These are phyloP conservation scores for Manihot esculenta DNA, from an alignment of 441 rosid species.

Conservation along the genomic window DNA sequence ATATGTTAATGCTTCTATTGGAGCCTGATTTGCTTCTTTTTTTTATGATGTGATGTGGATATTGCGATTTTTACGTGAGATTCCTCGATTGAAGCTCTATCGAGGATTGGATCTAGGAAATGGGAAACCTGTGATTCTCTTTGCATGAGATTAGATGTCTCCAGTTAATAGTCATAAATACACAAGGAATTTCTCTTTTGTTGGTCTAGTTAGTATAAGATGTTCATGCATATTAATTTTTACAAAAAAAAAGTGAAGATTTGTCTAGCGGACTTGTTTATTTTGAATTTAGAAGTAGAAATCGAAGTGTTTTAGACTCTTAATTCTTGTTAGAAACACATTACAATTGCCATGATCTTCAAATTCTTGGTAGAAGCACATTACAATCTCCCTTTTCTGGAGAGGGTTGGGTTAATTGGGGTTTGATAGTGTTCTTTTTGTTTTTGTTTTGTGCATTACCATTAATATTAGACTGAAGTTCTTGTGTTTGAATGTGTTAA, in stretches of 20 bases:
- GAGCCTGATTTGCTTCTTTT: not conserved
- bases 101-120: conserved; percentile 21
- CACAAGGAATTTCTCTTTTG: too few species aligned
- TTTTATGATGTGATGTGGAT: not conserved
- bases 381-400: not conserved
- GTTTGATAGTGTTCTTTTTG: too few species aligned
- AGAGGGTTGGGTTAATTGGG: too few species aligned
- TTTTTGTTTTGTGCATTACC: not conserved
- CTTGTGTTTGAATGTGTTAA: conserved; percentile 18
- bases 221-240: too few species aligned
- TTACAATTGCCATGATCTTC: not conserved
- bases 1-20: conserved; percentile 20
- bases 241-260: too few species aligned
- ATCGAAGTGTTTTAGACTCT: not conserved
- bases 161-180: not conserved
- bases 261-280: not conserved
- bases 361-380: not conserved
- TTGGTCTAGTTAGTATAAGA: too few species aligned
- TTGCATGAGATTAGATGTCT: conserved; percentile 10
- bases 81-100: not conserved
- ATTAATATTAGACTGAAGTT: conserved; percentile 2
- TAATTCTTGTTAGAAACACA: not conserved
- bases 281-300: not conserved
- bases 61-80: not conserved
- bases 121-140: not conserved